A percentile compares a stretch with the other conserved stretches of the same genome.
Conservation (phyloP, 2,329 filamentous ascomycete genomes). For the Ophiostoma ulmi region DNA sequence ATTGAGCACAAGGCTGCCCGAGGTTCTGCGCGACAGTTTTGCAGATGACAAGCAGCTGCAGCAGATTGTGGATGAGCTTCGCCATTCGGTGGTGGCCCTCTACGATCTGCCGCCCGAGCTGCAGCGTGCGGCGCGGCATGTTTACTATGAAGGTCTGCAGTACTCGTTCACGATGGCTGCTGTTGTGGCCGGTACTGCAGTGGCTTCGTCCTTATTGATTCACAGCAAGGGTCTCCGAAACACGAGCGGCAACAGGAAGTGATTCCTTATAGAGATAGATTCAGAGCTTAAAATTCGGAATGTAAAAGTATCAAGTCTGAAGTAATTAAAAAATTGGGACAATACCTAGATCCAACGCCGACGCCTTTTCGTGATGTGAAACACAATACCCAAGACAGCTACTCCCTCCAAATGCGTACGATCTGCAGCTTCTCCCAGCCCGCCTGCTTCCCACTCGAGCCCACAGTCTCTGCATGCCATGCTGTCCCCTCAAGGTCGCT, state of each 20-base stretch:
- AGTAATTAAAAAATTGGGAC: neutral
- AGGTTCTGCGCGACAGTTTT: constrained; percentile 48
- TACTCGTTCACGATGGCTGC: constrained; percentile 54
- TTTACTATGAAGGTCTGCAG: constrained; percentile 56
- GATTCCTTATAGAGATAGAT: neutral
- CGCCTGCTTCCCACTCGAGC: constrained; percentile 75
- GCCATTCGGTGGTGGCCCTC: constrained; percentile 55
- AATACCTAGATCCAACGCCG: constrained; percentile 6
- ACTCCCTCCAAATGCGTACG: constrained; percentile 71
- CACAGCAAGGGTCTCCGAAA: neutral
- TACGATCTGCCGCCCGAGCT: constrained; percentile 51
- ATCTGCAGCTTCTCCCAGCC: constrained; percentile 95
- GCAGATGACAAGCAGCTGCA: constrained; percentile 51
- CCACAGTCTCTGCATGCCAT: constrained; percentile 75
- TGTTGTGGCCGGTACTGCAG: constrained; percentile 37
- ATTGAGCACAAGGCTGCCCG: constrained; percentile 49
- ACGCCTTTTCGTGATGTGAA: neutral
- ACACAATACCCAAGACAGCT: neutral
- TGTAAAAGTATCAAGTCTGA: neutral
- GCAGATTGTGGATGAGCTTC: constrained; percentile 24
- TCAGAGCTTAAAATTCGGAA: no score
- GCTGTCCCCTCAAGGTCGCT: constrained; percentile 23
- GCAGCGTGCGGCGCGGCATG: constrained; percentile 50
- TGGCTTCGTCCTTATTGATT: neutral
- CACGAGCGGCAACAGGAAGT: neutral